These are phyloP conservation scores for Erythrobasidium hasegawianum DNA, from an alignment of 1,284 basidiomycete genomes.

Conservation along the genomic window DNA sequence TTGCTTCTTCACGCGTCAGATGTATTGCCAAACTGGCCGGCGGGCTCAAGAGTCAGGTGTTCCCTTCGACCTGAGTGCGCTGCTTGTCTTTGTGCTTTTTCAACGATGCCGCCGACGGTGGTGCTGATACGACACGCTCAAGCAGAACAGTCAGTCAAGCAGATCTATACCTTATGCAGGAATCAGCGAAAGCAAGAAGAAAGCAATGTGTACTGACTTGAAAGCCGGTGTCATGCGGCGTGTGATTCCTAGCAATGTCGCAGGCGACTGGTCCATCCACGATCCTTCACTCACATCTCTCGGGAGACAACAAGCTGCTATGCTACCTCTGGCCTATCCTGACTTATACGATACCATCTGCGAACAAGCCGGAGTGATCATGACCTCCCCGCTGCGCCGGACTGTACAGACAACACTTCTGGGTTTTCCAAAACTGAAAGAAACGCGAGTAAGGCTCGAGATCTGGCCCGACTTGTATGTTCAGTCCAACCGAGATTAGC, in stretches of 20 bases:
- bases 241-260: conserved; percentile 33
- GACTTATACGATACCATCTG: background rate
- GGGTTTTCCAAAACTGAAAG: conserved; percentile 18
- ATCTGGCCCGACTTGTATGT: conserved; percentile 27
- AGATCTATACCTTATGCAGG: too few relatives aligned
- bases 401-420: conserved; percentile 28
- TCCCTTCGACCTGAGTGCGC: too few relatives aligned
- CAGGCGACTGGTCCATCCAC: conserved; percentile 22
- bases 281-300: conserved; percentile 27
- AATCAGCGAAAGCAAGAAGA: too few relatives aligned
- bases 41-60: too few relatives aligned
- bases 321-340: conserved; percentile 18
- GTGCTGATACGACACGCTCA: conserved; percentile 32
- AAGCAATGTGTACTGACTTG: background rate
- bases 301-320: conserved; percentile 16
- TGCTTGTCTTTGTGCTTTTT: too few relatives aligned
- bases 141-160: conserved; percentile 25
- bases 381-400: conserved; percentile 13
- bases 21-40: too few relatives aligned
- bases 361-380: conserved; percentile 3
- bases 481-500: background rate
- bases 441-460: conserved; percentile 6
- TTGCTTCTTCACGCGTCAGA: too few relatives aligned
- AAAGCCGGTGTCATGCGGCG: too few relatives aligned
- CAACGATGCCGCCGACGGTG: conserved; percentile 16